Conservation (phyloP, 179 eudicot genomes). For the Vitellaria paradoxa region DNA sequence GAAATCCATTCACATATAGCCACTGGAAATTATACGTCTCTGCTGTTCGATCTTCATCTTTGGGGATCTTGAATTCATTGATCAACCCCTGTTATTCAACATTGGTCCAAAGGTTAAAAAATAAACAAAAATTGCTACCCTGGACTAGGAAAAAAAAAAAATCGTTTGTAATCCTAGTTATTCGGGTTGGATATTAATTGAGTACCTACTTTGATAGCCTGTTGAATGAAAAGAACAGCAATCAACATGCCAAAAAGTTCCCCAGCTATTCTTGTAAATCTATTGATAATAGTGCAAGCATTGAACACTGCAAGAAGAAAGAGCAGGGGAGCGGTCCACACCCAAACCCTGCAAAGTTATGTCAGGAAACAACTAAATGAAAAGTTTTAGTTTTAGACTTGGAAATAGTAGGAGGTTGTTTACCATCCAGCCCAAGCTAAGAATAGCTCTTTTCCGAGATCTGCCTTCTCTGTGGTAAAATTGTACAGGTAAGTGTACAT, state of each 20-base stretch:
- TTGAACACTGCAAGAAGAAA: conserved; percentile 49
- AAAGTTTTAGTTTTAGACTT: background rate
- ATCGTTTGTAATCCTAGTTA: background rate
- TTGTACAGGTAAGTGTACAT: conserved; percentile 40
- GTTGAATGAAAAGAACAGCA: conserved; percentile 52
- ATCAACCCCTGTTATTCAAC: conserved; percentile 12
- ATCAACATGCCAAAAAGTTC: conserved; percentile 62
- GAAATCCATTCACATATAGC: conserved; percentile 47
- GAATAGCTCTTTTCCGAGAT: conserved; percentile 21
- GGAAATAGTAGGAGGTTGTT: background rate
- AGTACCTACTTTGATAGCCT: conserved; percentile 44
- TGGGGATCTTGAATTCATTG: conserved; percentile 28
- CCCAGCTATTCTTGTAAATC: conserved; percentile 61
- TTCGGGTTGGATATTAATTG: conserved; percentile 16
- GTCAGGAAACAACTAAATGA: background rate
- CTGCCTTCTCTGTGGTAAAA: conserved; percentile 16
- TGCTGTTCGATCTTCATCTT: conserved; percentile 23
- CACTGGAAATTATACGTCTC: conserved; percentile 34
- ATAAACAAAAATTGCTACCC: background rate
- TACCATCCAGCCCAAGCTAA: conserved; percentile 46
- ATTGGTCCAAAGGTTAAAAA: background rate
- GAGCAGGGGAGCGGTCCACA: conserved; percentile 43
- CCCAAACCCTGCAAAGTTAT: conserved; percentile 43
- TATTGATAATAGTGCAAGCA: conserved; percentile 42
- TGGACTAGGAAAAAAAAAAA: no score